Base-by-base conservation (phyloP, 345 rosid genomes). In the Cardamine resedifolia region DNA sequence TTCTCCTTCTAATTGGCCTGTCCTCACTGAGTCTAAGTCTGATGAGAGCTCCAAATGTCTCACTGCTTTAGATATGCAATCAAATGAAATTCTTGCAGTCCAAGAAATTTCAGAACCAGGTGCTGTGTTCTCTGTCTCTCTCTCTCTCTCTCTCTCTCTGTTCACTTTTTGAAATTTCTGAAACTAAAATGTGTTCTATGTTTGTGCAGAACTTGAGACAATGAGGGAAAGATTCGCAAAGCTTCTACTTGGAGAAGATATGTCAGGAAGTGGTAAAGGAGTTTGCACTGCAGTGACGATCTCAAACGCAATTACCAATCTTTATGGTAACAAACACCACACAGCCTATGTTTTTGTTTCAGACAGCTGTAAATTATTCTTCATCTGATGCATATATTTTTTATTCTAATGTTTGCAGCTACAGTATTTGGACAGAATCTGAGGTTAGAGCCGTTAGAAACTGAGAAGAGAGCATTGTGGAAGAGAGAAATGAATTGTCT, bases 211-310 rank as follows among this genome's bases (percentile, higher is more conserved):
- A 68, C 81, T 90, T 64, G 96, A 90, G 61, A 70, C 81, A 80
- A 94, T 91, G 98, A 94, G 81, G 80, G 98, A 94, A 71, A 89
- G 95, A 79, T 91, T 89, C 38, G 83, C 96, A 27, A 94, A 94
- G 83, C 90, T 94, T 70, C 71, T 94, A 79, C 86, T 91, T 2
- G 98, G 98, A 18, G 97, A 93, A 80, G 98, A 94, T 79, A 94
- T 94, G 98, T 94, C 98, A 24, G 97, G 97, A 57, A 74, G 90
- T 65, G 98, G 98, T 14, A 88, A 89, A 89, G 97, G 98, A 51
- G 98, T 89, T 62, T 87, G 88, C 76, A 88, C 98, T 8, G 95
- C 98, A 2, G 82, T 85, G 12, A 83, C 98, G 20, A 90, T 94
- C 85, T 94, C 97, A 38, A 94, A 94, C 74, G 73, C 98, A 75